Conservation (phyloP, 805 yeast genomes). For the Yamadazyma tumulicola region DNA sequence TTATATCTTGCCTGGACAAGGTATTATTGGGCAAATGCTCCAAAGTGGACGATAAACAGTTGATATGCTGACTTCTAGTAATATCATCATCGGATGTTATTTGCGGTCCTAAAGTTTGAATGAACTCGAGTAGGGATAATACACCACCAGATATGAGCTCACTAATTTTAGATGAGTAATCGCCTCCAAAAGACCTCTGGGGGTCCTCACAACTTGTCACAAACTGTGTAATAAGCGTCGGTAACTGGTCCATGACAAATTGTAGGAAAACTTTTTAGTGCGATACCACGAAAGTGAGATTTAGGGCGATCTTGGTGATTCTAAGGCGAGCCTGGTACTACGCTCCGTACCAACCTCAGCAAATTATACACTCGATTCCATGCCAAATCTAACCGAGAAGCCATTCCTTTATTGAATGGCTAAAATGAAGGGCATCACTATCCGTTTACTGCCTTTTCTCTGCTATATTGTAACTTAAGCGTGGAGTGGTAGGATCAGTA, state of each 20-base stretch:
- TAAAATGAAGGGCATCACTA: too few relatives aligned
- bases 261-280: neutral
- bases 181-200: conserved; percentile 6
- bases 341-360: too few relatives aligned
- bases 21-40: conserved; percentile 19
- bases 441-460: too few relatives aligned
- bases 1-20: conserved; percentile 43
- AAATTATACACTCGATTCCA: too few relatives aligned
- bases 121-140: conserved; percentile 47
- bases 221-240: conserved; percentile 34
- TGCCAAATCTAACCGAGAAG: too few relatives aligned
- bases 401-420: too few relatives aligned
- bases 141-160: conserved; percentile 17
- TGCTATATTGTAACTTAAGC: too few relatives aligned
- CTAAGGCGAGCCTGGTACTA: too few relatives aligned
- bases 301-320: too few relatives aligned
- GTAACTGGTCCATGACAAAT: neutral
- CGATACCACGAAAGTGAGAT: too few relatives aligned
- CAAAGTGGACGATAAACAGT: conserved; percentile 39
- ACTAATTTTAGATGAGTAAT: conserved; percentile 22
- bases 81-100: conserved; percentile 57
- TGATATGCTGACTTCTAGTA: conserved; percentile 45
- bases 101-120: conserved; percentile 56
- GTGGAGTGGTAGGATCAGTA: too few relatives aligned
- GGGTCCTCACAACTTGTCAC: conserved; percentile 29